phyloP scores from a whole-genome alignment of 352 stramenopile species.

The Lagenidium giganteum region DNA sequence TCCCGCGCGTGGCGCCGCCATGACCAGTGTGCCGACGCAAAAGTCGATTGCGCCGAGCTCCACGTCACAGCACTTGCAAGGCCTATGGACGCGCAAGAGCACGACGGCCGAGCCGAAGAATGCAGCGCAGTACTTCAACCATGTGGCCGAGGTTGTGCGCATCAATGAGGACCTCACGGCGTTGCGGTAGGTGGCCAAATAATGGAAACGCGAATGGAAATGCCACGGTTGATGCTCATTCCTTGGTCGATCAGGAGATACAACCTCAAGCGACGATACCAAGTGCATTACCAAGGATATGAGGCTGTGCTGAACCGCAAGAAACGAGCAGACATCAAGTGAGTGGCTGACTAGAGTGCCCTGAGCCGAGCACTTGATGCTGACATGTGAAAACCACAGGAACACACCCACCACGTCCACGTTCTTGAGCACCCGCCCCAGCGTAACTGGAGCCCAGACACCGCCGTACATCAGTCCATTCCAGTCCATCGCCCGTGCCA shows the following conservation, averaged over 20 bases:
- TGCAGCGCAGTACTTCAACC: slow-evolving; percentile 50
- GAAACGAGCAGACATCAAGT: slow-evolving; percentile 30
- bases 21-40: slow-evolving; percentile 8
- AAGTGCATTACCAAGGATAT: slow-evolving; percentile 53
- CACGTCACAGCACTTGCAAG: slow-evolving; percentile 45
- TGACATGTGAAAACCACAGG: too few relatives aligned
- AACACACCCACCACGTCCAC: too few relatives aligned
- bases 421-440: too few relatives aligned
- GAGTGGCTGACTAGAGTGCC: too few relatives aligned
- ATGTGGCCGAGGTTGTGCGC: slow-evolving; percentile 42
- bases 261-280: slow-evolving; percentile 54
- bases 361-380: too few relatives aligned
- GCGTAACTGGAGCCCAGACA: neutral
- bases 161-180: slow-evolving; percentile 37
- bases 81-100: slow-evolving; percentile 39
- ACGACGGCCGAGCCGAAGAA: slow-evolving; percentile 32
- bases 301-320: slow-evolving; percentile 64
- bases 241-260: too few relatives aligned
- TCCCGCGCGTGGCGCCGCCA: neutral
- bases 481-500: slow-evolving; percentile 5
- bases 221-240: too few relatives aligned
- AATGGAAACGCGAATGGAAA: too few relatives aligned
- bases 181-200: too few relatives aligned
- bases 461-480: slow-evolving; percentile 3
- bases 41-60: too few relatives aligned